These are phyloP conservation scores for Gynostemma pentaphyllum DNA, from an alignment of 306 rosid species.

Conservation along the genomic window DNA sequence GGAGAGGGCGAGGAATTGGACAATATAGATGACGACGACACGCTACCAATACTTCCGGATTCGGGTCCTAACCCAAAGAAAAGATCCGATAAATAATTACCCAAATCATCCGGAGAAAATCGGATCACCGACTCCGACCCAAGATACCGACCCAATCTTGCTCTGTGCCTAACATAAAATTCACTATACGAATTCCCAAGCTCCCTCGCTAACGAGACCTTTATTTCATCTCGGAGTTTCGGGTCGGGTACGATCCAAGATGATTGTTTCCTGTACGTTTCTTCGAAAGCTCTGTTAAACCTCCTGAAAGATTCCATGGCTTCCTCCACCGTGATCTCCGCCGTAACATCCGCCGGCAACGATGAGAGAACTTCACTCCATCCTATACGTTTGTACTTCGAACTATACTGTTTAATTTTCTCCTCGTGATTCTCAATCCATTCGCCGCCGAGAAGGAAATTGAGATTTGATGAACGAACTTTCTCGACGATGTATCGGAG, in stretches of 20 bases:
- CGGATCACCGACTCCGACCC: slow-evolving; percentile 1
- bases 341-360: slow-evolving; percentile 24
- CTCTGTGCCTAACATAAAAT: slow-evolving; percentile 13
- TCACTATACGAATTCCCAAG: slow-evolving; percentile 15
- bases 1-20: slow-evolving; percentile 14
- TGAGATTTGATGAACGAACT: slow-evolving; percentile 36
- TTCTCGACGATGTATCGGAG: slow-evolving; percentile 54
- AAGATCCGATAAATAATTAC: slow-evolving; percentile 21
- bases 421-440: slow-evolving; percentile 36
- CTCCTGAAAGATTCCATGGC: slow-evolving; percentile 13
- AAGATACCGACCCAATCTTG: neutral
- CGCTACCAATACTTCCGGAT: slow-evolving; percentile 16
- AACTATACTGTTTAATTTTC: slow-evolving; percentile 37
- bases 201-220: slow-evolving; percentile 19
- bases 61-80: slow-evolving; percentile 20
- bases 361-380: slow-evolving; percentile 33
- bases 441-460: slow-evolving; percentile 31
- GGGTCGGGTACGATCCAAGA: slow-evolving; percentile 43
- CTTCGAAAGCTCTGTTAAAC: slow-evolving; percentile 29
- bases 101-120: slow-evolving; percentile 30
- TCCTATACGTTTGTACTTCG: slow-evolving; percentile 41
- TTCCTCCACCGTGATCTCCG: slow-evolving; percentile 22
- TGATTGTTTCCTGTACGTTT: slow-evolving; percentile 21
- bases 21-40: slow-evolving; percentile 14
- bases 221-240: slow-evolving; percentile 32